These are phyloP conservation scores for Cynara cardunculus DNA, from an alignment of 129 eudicot genomes.

Conservation along the genomic window DNA sequence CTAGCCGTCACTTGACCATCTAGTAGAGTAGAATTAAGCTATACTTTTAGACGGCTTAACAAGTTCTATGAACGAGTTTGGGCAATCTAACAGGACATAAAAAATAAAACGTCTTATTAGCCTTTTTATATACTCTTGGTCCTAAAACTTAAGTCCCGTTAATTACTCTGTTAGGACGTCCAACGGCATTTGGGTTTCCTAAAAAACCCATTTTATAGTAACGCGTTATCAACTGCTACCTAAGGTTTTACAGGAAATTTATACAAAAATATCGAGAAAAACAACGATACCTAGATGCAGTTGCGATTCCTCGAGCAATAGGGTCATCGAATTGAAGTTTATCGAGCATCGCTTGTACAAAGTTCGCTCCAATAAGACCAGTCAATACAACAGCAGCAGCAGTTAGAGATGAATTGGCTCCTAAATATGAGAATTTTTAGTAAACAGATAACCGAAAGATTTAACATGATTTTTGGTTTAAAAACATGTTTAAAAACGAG, in stretches of 20 bases:
- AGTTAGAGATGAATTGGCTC: conserved; percentile 89
- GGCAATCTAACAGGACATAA: background rate
- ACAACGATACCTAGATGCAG: conserved; percentile 86
- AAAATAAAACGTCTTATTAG: no score
- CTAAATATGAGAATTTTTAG: conserved; percentile 26
- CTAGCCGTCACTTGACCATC: no score
- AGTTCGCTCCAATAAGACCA: conserved; percentile 96
- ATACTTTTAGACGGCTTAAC: no score
- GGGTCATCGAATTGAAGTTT: conserved; percentile 84
- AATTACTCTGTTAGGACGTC: no score
- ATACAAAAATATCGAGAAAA: background rate
- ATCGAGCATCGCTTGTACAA: conserved; percentile 85
- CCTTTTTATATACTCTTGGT: no score
- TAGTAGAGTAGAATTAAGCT: no score
- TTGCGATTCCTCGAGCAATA: conserved; percentile 96
- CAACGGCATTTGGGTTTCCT: no score
- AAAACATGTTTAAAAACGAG: background rate
- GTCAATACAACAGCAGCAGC: conserved; percentile 98
- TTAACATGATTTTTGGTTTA: background rate
- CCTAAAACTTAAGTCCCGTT: no score
- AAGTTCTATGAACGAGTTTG: background rate
- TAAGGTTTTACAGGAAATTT: background rate
- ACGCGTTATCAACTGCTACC: no score
- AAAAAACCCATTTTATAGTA: no score
- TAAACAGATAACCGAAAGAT: background rate